Evolutionary conservation across 805 yeast species (phyloP).

Genomic region (Spathaspora arborariae): DNA sequence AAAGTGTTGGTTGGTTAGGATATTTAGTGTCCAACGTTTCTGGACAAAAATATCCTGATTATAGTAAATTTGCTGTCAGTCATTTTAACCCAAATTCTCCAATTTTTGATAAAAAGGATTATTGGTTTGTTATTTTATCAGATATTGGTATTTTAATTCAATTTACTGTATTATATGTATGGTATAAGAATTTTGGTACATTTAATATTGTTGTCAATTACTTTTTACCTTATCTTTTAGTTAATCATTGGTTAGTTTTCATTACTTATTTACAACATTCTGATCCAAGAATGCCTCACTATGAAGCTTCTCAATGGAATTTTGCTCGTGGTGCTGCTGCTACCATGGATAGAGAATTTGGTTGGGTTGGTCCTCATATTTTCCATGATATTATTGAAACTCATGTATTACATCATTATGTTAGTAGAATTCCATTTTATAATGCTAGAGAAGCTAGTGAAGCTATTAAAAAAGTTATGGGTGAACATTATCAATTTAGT

Average conservation of each 20-base stretch:
- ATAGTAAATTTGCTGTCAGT: constrained; percentile 45
- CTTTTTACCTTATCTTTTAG: constrained; percentile 73
- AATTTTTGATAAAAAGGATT: constrained; percentile 69
- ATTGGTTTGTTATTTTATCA: constrained; percentile 64
- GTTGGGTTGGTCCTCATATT: constrained; percentile 70
- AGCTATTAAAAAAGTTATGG: constrained; percentile 81
- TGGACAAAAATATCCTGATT: constrained; percentile 59
- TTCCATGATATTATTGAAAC: constrained; percentile 91
- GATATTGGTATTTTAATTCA: constrained; percentile 68
- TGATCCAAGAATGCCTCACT: constrained; percentile 76
- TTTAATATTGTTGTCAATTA: constrained; percentile 65
- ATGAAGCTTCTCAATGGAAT: constrained; percentile 72
- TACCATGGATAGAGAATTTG: constrained; percentile 81
- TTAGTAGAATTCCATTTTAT: constrained; percentile 82
- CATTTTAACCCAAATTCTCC: constrained; percentile 77
- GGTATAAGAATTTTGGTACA: constrained; percentile 60
- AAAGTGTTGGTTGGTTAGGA: constrained; percentile 71
- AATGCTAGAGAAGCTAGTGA: constrained; percentile 77
- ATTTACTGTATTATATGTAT: constrained; percentile 49
- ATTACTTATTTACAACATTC: constrained; percentile 84
- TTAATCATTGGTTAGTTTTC: constrained; percentile 88
- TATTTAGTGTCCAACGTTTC: constrained; percentile 69
- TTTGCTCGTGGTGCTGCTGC: constrained; percentile 90
- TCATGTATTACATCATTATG: constrained; percentile 83
- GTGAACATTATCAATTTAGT: constrained; percentile 64